Evolutionary conservation across 2,329 filamentous ascomycete species (phyloP), one percentile per base, ranked within the genome.

Genomic region (Fusarium buxicola): DNA sequence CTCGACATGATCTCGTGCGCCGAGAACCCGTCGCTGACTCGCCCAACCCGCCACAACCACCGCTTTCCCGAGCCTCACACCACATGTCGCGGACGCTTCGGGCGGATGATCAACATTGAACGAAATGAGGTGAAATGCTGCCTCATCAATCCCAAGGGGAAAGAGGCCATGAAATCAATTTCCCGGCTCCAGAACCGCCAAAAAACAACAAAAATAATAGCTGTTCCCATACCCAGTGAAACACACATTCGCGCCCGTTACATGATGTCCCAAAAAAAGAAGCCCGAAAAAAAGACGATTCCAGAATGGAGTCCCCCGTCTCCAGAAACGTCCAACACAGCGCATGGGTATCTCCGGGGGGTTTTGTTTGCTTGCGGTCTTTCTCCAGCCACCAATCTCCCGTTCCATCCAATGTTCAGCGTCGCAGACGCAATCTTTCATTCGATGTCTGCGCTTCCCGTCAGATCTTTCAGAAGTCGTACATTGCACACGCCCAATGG

Each of bases 271-370:
- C 15, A 43, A 54, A 40, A 38, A 62, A 68, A 55, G 24, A 44
- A 53, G 38, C 52, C 64, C 57, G 53, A 60, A 62, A 62, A 57
- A 58, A 67, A 48, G 58, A 53, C 53, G 69, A 58, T 57, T 55
- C 58, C 61, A 66, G 55, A 67, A 66, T 71, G 65, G 67, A 70
- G 69, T 60, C 60, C 66, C 60, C 69, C 65, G 43, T 71, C 69
- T 71, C 69, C 69, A 71, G 51, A 71, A 69, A 63, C 41, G 56
- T 58, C 65, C 59, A 67, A 61, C 55, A 54, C 57, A 67, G 55
- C 63, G 64, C 65, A 70, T 70, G 69, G 69, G 67, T 71, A 71
- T 71, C 68, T 71, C 55, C 63, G 67, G 67, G 63, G 60, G 69
- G 58, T 65, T 68, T 70, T 65, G 67, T 66, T 69, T 68, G 56